Conservation (phyloP, 1,284 basidiomycete genomes). For the Rhodotorula glutinis region DNA sequence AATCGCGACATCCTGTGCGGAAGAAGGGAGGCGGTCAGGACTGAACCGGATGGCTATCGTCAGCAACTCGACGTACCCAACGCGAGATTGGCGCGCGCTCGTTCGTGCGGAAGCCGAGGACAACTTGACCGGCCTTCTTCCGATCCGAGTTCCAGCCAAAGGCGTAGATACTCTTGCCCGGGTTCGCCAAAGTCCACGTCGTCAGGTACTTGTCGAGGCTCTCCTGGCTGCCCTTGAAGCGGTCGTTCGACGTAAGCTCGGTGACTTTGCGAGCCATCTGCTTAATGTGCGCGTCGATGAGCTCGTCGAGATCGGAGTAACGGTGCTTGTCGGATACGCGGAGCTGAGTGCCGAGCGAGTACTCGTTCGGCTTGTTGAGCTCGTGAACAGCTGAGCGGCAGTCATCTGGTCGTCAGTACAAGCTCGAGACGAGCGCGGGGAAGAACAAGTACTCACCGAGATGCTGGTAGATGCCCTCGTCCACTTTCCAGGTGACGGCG, state of each 20-base stretch:
- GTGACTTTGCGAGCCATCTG: slow-evolving; percentile 91
- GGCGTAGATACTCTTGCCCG: slow-evolving; percentile 90
- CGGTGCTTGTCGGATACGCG: slow-evolving; percentile 59
- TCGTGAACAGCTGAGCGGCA: slow-evolving; percentile 95
- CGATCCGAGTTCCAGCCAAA: slow-evolving; percentile 76
- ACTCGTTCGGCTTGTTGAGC: slow-evolving; percentile 64
- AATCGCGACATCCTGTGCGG: slow-evolving; percentile 72
- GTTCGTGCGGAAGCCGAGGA: slow-evolving; percentile 87
- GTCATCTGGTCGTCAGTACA: no score
- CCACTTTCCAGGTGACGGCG: slow-evolving; percentile 99
- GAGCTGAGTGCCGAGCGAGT: slow-evolving; percentile 43
- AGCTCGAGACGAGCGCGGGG: no score
- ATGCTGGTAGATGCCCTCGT: slow-evolving; percentile 93
- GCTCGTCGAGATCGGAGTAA: slow-evolving; percentile 93
- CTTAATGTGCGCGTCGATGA: slow-evolving; percentile 96
- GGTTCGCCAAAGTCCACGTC: slow-evolving; percentile 88
- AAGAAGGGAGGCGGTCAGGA: neutral
- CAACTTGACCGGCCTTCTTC: slow-evolving; percentile 87
- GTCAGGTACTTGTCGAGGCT: slow-evolving; percentile 85
- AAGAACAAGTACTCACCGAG: slow-evolving; percentile 62
- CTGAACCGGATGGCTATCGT: neutral
- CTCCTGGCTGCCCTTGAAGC: slow-evolving; percentile 84
- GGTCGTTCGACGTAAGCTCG: slow-evolving; percentile 92
- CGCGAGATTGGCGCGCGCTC: slow-evolving; percentile 65
- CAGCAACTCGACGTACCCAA: slow-evolving; percentile 62